Evolutionary conservation across 2,329 filamentous ascomycete species (phyloP), one percentile per base, ranked within the genome.

Genomic region (Tolypocladium endophyticum): DNA sequence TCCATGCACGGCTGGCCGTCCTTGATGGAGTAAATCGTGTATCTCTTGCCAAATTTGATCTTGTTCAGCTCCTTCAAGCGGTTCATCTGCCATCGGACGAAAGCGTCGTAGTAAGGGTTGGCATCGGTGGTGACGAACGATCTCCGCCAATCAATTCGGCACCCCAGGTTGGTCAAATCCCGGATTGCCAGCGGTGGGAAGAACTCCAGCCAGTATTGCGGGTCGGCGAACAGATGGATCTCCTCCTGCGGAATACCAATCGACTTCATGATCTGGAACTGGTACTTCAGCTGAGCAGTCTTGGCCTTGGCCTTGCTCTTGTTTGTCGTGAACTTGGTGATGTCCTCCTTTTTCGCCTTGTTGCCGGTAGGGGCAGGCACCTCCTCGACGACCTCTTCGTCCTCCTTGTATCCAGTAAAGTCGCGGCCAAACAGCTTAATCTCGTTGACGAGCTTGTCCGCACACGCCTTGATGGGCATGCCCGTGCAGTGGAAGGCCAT

Each of bases 21-120:
- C 68, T 76, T 76, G 68, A 75, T 76, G 52, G 73, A 75, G 80
- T 97, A 96, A 64, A 97, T 88, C 8, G 93, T 97, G 73, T 97
- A 96, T 68, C 92, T 81, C 78, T 91, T 94, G 59, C 91, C 92
- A 69, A 94, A 95, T 76, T 92, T 90, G 76, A 97, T 93, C 80
- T 97, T 97, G 68, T 89, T 84, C 62, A 96, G 78, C 71, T 94
- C 89, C 74, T 89, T 90, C 57, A 97, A 82, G 64, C 90, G 88
- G 72, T 89, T 92, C 90, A 97, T 97, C 76, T 97, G 94, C 94
- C 94, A 99, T 69, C 90, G 81, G 47, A 97, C 88, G 69, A 99
- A 99, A 5, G 90, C 84, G 72, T 99, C 93, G 72, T 96, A 99
- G 78, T 94, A 97, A 5, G 91, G 92, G 75, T 99, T 99, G 41